These are phyloP conservation scores for Scheffersomyces coipomensis DNA, from an alignment of 805 yeast species.

Conservation along the genomic window DNA sequence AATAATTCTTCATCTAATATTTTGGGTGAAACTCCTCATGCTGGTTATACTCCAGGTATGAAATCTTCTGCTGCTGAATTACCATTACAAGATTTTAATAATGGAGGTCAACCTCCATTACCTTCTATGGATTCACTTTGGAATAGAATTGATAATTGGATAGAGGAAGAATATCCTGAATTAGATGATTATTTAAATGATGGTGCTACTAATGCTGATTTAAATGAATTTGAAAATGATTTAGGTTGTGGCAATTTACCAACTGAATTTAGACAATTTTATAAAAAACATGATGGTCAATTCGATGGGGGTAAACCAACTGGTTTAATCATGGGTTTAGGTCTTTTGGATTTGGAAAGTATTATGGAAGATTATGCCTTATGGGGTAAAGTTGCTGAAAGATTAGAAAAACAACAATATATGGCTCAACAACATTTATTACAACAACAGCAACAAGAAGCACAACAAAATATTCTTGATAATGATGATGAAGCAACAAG, in stretches of 20 bases:
- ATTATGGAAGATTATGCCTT: slow-evolving; percentile 40
- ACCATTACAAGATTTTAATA: slow-evolving; percentile 44
- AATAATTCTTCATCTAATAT: slow-evolving; percentile 14
- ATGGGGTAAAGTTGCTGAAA: slow-evolving; percentile 41
- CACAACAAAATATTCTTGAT: slow-evolving; percentile 4
- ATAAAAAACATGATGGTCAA: slow-evolving; percentile 47
- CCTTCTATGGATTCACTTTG: slow-evolving; percentile 45
- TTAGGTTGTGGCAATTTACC: slow-evolving; percentile 44
- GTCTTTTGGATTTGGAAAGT: slow-evolving; percentile 40
- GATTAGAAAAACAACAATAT: slow-evolving; percentile 37
- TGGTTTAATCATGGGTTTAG: slow-evolving; percentile 43
- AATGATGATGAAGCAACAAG: slow-evolving; percentile 7
- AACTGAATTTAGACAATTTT: slow-evolving; percentile 42
- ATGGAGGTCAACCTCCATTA: slow-evolving; percentile 49
- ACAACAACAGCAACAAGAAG: slow-evolving; percentile 11
- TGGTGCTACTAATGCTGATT: slow-evolving; percentile 45
- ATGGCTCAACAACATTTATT: slow-evolving; percentile 24
- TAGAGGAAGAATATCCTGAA: slow-evolving; percentile 47
- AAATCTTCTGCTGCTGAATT: slow-evolving; percentile 46
- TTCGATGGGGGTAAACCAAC: slow-evolving; percentile 46
- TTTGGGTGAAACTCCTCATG: background rate
- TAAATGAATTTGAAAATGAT: slow-evolving; percentile 46
- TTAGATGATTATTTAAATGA: slow-evolving; percentile 41
- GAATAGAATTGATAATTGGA: slow-evolving; percentile 41
- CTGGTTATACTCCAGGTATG: slow-evolving; percentile 41